Evolutionary conservation across 352 stramenopile species (phyloP).

Genomic region (Phytophthora tubulina): DNA sequence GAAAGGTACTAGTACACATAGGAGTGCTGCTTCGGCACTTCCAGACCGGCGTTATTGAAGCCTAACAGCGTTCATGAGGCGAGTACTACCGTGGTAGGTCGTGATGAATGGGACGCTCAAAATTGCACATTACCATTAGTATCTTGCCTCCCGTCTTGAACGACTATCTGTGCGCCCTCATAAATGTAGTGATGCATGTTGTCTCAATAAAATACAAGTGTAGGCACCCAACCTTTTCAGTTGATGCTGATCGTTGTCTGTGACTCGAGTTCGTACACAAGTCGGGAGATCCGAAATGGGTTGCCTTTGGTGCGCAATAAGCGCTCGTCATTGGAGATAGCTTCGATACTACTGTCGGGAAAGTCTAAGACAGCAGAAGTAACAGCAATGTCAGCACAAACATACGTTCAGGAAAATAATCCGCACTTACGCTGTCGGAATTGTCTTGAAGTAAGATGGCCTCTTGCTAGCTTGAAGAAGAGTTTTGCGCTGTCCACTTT

Average conservation of each 20-base stretch:
- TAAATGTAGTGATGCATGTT: slow-evolving; percentile 26
- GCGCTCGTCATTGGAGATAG: slow-evolving; percentile 41
- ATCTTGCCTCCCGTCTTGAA: slow-evolving; percentile 15
- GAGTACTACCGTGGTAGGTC: neutral
- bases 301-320: slow-evolving; percentile 43
- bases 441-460: slow-evolving; percentile 46
- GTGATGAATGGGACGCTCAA: slow-evolving; percentile 12
- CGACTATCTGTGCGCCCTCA: slow-evolving; percentile 6
- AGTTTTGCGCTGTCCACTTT: slow-evolving; percentile 55
- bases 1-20: slow-evolving; percentile 58
- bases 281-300: slow-evolving; percentile 43
- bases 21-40: slow-evolving; percentile 68
- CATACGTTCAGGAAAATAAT: neutral
- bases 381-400: slow-evolving; percentile 5
- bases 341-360: slow-evolving; percentile 40
- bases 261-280: slow-evolving; percentile 42
- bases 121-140: slow-evolving; percentile 34
- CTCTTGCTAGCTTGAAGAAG: slow-evolving; percentile 57
- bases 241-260: slow-evolving; percentile 12
- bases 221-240: slow-evolving; percentile 9
- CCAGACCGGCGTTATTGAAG: slow-evolving; percentile 33
- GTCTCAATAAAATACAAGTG: slow-evolving; percentile 31
- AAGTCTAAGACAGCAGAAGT: slow-evolving; percentile 30
- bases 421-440: slow-evolving; percentile 53
- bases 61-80: slow-evolving; percentile 5